Conservation (phyloP, 2,329 filamentous ascomycete genomes). For the Fusarium sp. region DNA sequence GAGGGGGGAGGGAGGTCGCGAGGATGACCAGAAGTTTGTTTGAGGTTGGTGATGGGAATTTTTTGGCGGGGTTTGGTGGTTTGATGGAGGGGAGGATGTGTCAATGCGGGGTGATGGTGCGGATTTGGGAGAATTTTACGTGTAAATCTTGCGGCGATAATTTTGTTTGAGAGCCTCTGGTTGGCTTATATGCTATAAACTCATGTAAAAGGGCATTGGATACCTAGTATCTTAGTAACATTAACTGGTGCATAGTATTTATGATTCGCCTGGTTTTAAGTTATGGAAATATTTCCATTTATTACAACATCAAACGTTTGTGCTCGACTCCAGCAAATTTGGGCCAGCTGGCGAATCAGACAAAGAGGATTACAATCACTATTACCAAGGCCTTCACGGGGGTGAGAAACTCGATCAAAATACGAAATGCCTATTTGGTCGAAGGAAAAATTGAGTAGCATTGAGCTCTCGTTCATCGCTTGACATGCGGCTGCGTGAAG, state of each 20-base stretch:
- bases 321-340: neutral
- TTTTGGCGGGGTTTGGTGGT: slow-evolving; percentile 43
- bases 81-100: slow-evolving; percentile 45
- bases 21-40: slow-evolving; percentile 9
- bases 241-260: too few relatives aligned
- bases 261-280: too few relatives aligned
- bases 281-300: too few relatives aligned
- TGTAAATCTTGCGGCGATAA: neutral
- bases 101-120: slow-evolving; percentile 51
- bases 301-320: too few relatives aligned
- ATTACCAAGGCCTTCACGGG: neutral
- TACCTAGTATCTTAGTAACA: too few relatives aligned
- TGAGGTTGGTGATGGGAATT: slow-evolving; percentile 28
- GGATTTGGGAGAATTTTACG: slow-evolving; percentile 6
- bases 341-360: slow-evolving; percentile 26
- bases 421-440: slow-evolving; percentile 3
- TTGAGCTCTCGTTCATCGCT: neutral
- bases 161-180: too few relatives aligned
- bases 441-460: neutral
- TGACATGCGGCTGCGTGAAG: neutral
- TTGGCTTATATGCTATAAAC: too few relatives aligned
- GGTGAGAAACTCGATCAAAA: neutral
- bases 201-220: too few relatives aligned
- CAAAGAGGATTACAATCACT: slow-evolving; percentile 22
- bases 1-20: neutral